Evolutionary conservation across 2,329 filamentous ascomycete species (phyloP).

Genomic region (Paracoccidioides brasiliensis): DNA sequence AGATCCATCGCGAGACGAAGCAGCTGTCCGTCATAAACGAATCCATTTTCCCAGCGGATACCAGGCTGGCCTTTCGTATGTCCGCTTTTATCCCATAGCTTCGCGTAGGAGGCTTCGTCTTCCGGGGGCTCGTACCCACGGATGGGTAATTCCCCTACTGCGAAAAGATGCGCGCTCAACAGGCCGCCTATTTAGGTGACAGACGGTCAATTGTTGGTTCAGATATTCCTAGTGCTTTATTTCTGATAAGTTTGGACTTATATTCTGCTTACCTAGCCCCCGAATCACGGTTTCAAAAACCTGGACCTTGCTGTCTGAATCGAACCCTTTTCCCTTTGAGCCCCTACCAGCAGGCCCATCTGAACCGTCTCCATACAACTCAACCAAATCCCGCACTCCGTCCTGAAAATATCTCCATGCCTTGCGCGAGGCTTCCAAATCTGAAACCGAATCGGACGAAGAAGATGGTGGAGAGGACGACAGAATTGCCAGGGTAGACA

Average conservation of each 20-base stretch:
- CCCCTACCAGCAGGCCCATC: slow-evolving; percentile 56
- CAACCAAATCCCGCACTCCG: slow-evolving; percentile 61
- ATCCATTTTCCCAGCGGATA: slow-evolving; percentile 61
- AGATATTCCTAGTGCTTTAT: not conserved
- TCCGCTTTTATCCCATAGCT: slow-evolving; percentile 28
- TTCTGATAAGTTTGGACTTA: not conserved
- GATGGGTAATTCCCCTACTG: slow-evolving; percentile 79
- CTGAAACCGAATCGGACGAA: slow-evolving; percentile 28
- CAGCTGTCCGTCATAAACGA: slow-evolving; percentile 79
- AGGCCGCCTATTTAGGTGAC: slow-evolving; percentile 44
- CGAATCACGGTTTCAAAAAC: slow-evolving; percentile 97
- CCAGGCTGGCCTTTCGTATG: slow-evolving; percentile 15
- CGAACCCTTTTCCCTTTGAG: slow-evolving; percentile 64
- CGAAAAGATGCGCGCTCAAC: slow-evolving; percentile 86
- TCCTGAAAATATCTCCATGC: slow-evolving; percentile 66
- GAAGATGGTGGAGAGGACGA: slow-evolving; percentile 55
- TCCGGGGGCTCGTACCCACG: slow-evolving; percentile 52
- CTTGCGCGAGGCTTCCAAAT: slow-evolving; percentile 29
- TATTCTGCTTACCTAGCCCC: slow-evolving; percentile 39
- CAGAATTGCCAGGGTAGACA: slow-evolving; percentile 86
- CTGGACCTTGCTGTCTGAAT: slow-evolving; percentile 95
- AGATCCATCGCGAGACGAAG: slow-evolving; percentile 81
- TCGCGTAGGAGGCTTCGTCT: slow-evolving; percentile 26
- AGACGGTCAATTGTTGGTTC: not conserved
- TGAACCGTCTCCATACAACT: slow-evolving; percentile 76